Conservation (phyloP, 208 protist species). For the Trypanosomatidae sp. region DNA sequence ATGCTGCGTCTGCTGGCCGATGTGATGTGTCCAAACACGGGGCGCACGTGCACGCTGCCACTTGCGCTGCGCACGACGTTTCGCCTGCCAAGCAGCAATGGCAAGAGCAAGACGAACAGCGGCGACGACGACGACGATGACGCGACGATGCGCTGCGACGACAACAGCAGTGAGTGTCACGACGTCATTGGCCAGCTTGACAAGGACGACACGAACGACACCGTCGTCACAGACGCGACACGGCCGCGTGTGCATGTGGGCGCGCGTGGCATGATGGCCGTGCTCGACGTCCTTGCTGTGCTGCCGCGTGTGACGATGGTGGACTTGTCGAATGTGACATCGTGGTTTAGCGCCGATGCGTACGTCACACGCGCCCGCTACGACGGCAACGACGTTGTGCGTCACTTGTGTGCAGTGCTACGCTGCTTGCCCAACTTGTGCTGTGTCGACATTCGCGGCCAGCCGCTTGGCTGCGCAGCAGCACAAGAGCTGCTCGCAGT, state of each 20-base stretch:
- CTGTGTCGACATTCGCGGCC: slow-evolving; percentile 19
- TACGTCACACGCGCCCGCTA: slow-evolving; percentile 6
- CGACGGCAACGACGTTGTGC: slow-evolving; percentile 33
- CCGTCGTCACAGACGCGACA: slow-evolving; percentile 1
- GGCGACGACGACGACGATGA: slow-evolving; percentile 1
- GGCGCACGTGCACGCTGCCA: too few species aligned
- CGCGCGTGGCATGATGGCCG: slow-evolving; percentile 37
- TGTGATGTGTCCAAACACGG: too few species aligned
- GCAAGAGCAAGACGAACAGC: too few species aligned
- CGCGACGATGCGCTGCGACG: not conserved
- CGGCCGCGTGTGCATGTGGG: slow-evolving; percentile 19
- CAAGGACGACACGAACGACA: slow-evolving; percentile 8
- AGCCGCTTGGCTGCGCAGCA: slow-evolving; percentile 35
- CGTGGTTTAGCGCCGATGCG: slow-evolving; percentile 36
- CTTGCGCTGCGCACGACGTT: not conserved
- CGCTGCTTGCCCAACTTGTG: slow-evolving; percentile 14
- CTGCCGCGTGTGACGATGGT: slow-evolving; percentile 36
- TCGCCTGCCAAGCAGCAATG: not conserved
- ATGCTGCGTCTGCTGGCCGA: slow-evolving; percentile 31
- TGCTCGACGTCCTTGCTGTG: slow-evolving; percentile 37
- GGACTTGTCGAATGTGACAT: slow-evolving; percentile 47
- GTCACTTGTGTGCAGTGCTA: slow-evolving; percentile 20
- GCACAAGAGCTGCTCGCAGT: slow-evolving; percentile 23
- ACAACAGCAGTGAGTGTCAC: too few species aligned
- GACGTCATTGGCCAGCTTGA: slow-evolving; percentile 15